These are phyloP conservation scores for Neonectria sp. DNA, from an alignment of 2,329 filamentous ascomycete genomes.

Conservation along the genomic window DNA sequence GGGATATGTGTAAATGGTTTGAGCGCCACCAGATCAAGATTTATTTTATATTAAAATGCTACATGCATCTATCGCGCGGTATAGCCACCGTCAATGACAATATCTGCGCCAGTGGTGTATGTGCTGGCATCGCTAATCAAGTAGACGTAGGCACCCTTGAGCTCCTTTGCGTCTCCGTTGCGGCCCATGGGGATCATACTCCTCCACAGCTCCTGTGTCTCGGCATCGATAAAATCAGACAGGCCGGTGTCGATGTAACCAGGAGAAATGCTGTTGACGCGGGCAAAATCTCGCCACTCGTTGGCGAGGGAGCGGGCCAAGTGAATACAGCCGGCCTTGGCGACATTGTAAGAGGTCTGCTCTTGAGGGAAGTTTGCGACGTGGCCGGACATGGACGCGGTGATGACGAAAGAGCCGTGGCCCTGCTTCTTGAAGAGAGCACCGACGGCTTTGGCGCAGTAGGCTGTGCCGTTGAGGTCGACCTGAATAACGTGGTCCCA, in stretches of 20 bases:
- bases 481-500: constrained; percentile 71
- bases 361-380: constrained; percentile 66
- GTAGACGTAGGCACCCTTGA: constrained; percentile 73
- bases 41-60: no score
- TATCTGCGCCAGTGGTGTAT: constrained; percentile 66
- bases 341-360: constrained; percentile 69
- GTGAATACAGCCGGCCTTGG: constrained; percentile 69
- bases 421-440: constrained; percentile 60
- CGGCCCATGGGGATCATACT: constrained; percentile 67
- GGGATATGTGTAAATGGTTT: no score
- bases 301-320: constrained; percentile 68
- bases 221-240: constrained; percentile 55
- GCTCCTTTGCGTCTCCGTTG: constrained; percentile 75
- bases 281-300: constrained; percentile 70
- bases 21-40: no score
- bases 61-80: constrained; percentile 8
- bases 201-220: constrained; percentile 30
- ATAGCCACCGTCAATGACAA: constrained; percentile 62
- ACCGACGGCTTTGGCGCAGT: constrained; percentile 60
- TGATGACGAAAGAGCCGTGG: constrained; percentile 66
- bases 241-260: constrained; percentile 68
- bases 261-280: constrained; percentile 66
- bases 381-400: constrained; percentile 63
- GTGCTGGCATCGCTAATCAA: constrained; percentile 66
- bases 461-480: constrained; percentile 61